Conservation (phyloP, 352 stramenopile species). For the Elongisporangium anandrum region DNA sequence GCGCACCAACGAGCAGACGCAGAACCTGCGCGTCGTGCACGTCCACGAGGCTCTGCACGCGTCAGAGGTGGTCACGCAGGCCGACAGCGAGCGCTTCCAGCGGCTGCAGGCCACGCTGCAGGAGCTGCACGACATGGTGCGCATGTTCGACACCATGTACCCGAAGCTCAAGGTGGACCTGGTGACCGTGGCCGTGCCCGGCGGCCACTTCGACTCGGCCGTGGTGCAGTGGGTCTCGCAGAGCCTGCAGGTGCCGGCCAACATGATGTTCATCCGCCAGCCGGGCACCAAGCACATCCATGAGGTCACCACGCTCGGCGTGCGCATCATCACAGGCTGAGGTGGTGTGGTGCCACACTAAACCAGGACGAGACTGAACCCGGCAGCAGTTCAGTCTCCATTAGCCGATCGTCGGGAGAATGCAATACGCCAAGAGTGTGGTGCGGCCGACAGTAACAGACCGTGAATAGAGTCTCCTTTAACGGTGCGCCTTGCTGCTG, state of each 20-base stretch:
- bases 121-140: slow-evolving; percentile 73
- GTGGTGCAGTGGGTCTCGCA: slow-evolving; percentile 85
- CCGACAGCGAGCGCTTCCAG: slow-evolving; percentile 25
- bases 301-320: slow-evolving; percentile 79
- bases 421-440: slow-evolving; percentile 65
- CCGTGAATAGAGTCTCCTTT: background rate
- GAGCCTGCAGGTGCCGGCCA: slow-evolving; percentile 72
- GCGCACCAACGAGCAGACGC: slow-evolving; percentile 88
- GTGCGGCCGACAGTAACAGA: slow-evolving; percentile 12
- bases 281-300: slow-evolving; percentile 87
- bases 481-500: background rate
- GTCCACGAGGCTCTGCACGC: slow-evolving; percentile 40
- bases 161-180: slow-evolving; percentile 91
- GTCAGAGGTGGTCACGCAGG: slow-evolving; percentile 27
- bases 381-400: background rate
- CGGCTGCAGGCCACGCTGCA: slow-evolving; percentile 35
- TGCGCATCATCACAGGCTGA: slow-evolving; percentile 86
- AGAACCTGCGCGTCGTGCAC: slow-evolving; percentile 90
- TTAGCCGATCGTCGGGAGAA: slow-evolving; percentile 5
- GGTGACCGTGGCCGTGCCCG: slow-evolving; percentile 50
- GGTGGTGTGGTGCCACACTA: slow-evolving; percentile 7
- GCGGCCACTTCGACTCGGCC: slow-evolving; percentile 63
- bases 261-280: slow-evolving; percentile 94
- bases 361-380: background rate
- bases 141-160: slow-evolving; percentile 89